A percentile compares a stretch with the other conserved stretches of the same genome.
phyloP scores from a whole-genome alignment of 768 basidiomycete species.

The Amanita phalloides region DNA sequence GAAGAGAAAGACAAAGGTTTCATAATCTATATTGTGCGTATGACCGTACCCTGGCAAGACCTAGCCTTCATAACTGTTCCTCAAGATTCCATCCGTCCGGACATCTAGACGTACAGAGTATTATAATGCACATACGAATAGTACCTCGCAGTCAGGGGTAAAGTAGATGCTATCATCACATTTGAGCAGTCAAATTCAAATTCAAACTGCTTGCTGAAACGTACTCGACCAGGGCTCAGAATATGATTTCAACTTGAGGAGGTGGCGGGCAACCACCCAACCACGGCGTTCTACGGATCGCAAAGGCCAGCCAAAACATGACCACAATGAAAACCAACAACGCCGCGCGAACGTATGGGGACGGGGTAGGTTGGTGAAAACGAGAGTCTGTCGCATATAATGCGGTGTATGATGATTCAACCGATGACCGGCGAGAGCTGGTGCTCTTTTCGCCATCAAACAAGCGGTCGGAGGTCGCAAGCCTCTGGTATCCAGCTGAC shows the following conservation, averaged over 20 bases:
- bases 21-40: neutral
- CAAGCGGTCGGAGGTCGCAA: constrained; percentile 5
- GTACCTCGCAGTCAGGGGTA: neutral
- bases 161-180: too few relatives aligned
- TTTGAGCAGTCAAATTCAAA: too few relatives aligned
- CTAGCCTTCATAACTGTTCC: too few relatives aligned
- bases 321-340: constrained; percentile 29
- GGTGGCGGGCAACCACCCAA: constrained; percentile 8
- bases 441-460: neutral
- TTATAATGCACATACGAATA: too few relatives aligned
- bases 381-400: constrained; percentile 27
- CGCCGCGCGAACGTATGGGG: constrained; percentile 38
- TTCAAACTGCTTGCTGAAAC: neutral
- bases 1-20: neutral
- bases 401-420: constrained; percentile 1
- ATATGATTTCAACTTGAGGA: neutral
- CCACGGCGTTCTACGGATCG: constrained; percentile 16
- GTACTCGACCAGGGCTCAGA: constrained; percentile 9
- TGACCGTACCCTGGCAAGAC: too few relatives aligned
- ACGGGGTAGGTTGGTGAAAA: constrained; percentile 39
- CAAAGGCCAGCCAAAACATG: constrained; percentile 29
- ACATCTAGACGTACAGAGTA: too few relatives aligned
- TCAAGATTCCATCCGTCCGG: too few relatives aligned
- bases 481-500: constrained; percentile 9
- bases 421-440: neutral